Percentiles rank a stretch among this genome's conserved stretches.
phyloP scores from a whole-genome alignment of 1,284 basidiomycete species.

The Ustilago esculenta region DNA sequence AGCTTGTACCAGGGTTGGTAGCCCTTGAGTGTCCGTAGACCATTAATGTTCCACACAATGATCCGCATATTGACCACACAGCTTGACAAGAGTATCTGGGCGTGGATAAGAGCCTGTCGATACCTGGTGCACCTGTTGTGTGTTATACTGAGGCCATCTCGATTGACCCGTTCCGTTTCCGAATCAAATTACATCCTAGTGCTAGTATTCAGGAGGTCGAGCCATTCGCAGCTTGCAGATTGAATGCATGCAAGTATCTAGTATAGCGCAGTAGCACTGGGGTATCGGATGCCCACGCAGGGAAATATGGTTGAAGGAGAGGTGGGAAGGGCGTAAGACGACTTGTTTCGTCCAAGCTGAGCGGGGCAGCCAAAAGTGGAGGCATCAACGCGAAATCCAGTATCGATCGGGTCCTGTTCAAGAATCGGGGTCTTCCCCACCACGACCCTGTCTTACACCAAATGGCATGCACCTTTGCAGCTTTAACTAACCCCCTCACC shows the following conservation, averaged over 20 bases:
- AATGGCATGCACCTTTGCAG: not conserved
- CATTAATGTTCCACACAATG: constrained; percentile 65
- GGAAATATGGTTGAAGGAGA: not conserved
- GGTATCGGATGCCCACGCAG: too few species aligned
- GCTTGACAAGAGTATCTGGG: not conserved
- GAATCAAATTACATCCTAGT: not conserved
- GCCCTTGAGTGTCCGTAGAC: constrained; percentile 60
- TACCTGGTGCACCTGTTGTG: constrained; percentile 1
- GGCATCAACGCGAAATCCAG: constrained; percentile 4
- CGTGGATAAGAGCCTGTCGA: not conserved
- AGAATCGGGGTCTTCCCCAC: not conserved
- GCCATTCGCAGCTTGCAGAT: too few species aligned
- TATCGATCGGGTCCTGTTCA: not conserved
- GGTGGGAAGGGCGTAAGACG: too few species aligned
- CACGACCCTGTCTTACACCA: not conserved
- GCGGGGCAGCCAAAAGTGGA: constrained; percentile 2
- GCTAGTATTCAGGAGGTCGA: too few species aligned
- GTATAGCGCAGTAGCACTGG: too few species aligned
- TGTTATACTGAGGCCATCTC: constrained; percentile 5
- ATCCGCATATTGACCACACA: constrained; percentile 42
- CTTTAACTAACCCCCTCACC: too few species aligned
- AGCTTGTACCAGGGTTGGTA: constrained; percentile 64
- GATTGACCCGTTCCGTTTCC: not conserved
- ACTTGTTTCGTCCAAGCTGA: too few species aligned
- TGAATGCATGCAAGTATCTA: too few species aligned